Percentiles rank a stretch among this genome's conserved stretches.
These are phyloP conservation scores for Ophiobolus disseminans DNA, from an alignment of 2,329 filamentous ascomycete genomes.

Conservation along the genomic window DNA sequence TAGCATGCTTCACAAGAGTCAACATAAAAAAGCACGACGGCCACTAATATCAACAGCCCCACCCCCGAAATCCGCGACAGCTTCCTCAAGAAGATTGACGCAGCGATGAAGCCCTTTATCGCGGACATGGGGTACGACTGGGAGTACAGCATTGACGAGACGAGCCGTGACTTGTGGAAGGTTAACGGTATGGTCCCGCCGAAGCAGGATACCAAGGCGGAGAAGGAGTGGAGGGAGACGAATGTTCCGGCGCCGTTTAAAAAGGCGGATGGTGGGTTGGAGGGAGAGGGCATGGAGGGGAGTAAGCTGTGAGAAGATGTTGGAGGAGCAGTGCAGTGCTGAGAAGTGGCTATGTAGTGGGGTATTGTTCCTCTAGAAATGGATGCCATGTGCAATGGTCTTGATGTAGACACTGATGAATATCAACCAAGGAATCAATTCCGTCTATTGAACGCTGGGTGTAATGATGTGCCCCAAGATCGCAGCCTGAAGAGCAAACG, in stretches of 20 bases:
- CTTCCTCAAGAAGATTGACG: conserved; percentile 38
- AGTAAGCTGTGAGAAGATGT: neutral
- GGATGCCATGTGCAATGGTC: too few species aligned
- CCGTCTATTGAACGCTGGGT: too few species aligned
- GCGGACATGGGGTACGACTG: conserved; percentile 53
- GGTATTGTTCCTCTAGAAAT: neutral
- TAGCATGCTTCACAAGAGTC: neutral
- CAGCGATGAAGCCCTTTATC: conserved; percentile 49
- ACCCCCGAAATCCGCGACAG: conserved; percentile 12
- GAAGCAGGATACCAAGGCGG: conserved; percentile 43
- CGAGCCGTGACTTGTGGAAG: conserved; percentile 54
- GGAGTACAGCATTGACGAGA: conserved; percentile 55
- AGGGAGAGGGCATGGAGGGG: neutral
- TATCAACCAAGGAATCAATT: too few species aligned
- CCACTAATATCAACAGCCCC: neutral
- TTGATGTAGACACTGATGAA: too few species aligned
- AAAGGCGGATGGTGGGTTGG: conserved; percentile 17
- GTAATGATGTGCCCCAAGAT: neutral
- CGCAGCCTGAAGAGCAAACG: neutral
- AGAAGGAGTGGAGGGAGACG: conserved; percentile 43
- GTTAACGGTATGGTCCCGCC: conserved; percentile 52
- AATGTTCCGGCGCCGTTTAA: conserved; percentile 32
- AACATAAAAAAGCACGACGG: conserved; percentile 9
- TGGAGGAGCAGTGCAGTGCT: neutral
- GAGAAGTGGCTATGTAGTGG: neutral